Evolutionary conservation across 768 basidiomycete genomes (phyloP), one percentile per base, ranked within the genome.

Genomic region (Trametes maxima): DNA sequence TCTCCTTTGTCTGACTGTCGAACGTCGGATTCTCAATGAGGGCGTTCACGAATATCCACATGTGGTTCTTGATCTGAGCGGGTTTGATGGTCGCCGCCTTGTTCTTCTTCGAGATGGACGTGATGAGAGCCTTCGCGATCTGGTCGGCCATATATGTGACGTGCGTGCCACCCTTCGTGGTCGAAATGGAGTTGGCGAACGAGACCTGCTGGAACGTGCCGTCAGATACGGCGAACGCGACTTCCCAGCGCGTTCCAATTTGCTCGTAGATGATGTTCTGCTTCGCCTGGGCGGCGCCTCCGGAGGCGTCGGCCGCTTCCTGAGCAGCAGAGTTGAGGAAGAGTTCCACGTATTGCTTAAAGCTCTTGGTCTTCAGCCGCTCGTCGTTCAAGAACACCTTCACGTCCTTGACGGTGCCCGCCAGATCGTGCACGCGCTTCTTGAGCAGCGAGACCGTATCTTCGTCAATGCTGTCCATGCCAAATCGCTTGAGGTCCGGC

Each of bases 1-100:
- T 90, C 74, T 99, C 97, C 78, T 99, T 99, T 39, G 97, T 98
- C 75, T 99, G 97, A 81, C 93, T 95, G 81, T 99, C 96, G 75
- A 99, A 99, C 0, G 94, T 93, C 10, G 97, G 96, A 70, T 99
- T 99, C 77, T 96, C 95, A 66, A 99, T 89, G 62, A 97, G 80
- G 14, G 93, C 87, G 69, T 98, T 98, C 70, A 99, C 88, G 69
- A 98, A 99, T 55, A 99, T 83, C 94, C 93, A 95, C 87, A 99
- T 94, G 72, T 99, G 95, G 69, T 90, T 95, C 80, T 94, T 96
- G 77, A 98, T 88, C 76, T 97, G 94, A 54, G 87, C 84, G 16
- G 92, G 83, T 74, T 98, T 98, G 69, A 98, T 90, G 0, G 90
- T 83, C n/a, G 95, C 94, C 2, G 82, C 94, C 77, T 97, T 98